Conservation (phyloP, 1,139 yeast genomes). For the Geotrichum histeridarum region DNA sequence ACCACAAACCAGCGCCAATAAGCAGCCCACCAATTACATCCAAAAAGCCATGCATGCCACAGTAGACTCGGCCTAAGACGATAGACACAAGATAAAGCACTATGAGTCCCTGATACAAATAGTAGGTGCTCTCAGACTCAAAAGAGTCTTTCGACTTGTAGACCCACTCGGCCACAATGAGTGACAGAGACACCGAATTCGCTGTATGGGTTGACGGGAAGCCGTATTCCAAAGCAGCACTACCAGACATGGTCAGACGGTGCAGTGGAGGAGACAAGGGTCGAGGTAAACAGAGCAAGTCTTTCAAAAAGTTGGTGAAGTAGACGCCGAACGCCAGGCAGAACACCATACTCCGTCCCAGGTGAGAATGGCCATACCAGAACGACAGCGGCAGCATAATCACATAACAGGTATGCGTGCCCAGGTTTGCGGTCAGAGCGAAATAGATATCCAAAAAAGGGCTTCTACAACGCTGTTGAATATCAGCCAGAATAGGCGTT, state of each 20-base stretch:
- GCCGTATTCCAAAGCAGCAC: constrained; percentile 90
- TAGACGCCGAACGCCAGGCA: constrained; percentile 83
- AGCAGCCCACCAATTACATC: constrained; percentile 65
- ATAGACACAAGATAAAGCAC: constrained; percentile 58
- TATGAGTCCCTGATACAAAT: constrained; percentile 23
- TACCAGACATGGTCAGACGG: constrained; percentile 80
- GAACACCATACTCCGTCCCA: constrained; percentile 62
- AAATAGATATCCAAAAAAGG: constrained; percentile 66
- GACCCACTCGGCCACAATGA: constrained; percentile 40
- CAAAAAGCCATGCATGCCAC: constrained; percentile 95
- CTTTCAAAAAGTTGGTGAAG: constrained; percentile 72
- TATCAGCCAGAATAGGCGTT: constrained; percentile 50
- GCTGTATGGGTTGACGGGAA: constrained; percentile 92
- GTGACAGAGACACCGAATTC: constrained; percentile 77
- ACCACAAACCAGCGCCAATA: constrained; percentile 48
- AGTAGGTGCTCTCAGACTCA: not conserved
- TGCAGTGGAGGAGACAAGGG: constrained; percentile 90
- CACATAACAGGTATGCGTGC: constrained; percentile 91
- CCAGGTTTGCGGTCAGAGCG: constrained; percentile 84
- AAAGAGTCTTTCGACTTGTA: not conserved
- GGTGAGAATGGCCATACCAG: constrained; percentile 67
- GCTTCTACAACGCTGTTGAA: constrained; percentile 53
- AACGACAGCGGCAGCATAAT: constrained; percentile 77
- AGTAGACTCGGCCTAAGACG: constrained; percentile 76
- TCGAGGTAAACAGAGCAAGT: constrained; percentile 81